Evolutionary conservation across 306 rosid genomes (phyloP).

Genomic region (Inga oerstediana): DNA sequence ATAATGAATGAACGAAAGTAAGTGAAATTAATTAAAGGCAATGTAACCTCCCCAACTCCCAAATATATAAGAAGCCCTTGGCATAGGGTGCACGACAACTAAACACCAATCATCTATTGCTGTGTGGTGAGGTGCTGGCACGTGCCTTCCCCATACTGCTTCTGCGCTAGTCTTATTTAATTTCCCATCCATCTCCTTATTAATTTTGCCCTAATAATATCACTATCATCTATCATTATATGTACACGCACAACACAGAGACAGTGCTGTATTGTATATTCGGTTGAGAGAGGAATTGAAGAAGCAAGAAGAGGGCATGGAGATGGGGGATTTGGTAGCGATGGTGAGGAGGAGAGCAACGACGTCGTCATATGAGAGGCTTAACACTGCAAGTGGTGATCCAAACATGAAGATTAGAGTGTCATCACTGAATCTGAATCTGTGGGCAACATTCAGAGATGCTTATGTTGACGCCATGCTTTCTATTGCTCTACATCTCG

Average conservation of each 20-base stretch:
- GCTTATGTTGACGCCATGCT: constrained; percentile 47
- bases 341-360: constrained; percentile 22
- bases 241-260: too few species aligned
- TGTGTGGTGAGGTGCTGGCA: neutral
- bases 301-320: neutral
- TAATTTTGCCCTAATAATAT: neutral
- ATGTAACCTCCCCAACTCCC: neutral
- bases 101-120: neutral
- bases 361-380: constrained; percentile 33
- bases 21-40: neutral
- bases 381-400: neutral
- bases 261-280: too few species aligned
- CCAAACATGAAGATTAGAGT: neutral
- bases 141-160: neutral
- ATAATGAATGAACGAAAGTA: neutral
- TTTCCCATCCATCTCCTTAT: neutral
- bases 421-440: neutral
- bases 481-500: constrained; percentile 41
- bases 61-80: neutral
- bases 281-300: too few species aligned
- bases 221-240: neutral
- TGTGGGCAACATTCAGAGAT: constrained; percentile 37
- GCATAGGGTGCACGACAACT: neutral
- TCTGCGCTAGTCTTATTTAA: neutral
- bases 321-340: neutral